Conservation (phyloP, 331 rosid species). For the Acacia pycnantha region DNA sequence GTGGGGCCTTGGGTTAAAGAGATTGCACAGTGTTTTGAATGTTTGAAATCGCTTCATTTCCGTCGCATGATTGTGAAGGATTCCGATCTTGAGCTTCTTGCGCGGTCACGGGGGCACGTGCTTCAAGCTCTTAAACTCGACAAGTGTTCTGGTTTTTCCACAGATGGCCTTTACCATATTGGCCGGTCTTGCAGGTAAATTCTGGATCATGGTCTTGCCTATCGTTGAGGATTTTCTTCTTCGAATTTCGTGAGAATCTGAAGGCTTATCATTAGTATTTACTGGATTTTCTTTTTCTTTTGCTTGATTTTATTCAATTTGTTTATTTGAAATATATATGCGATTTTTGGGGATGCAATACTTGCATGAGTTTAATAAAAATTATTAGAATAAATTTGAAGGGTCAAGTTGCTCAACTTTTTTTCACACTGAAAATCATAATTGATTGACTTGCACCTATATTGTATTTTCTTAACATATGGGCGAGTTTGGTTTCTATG, state of each 20-base stretch:
- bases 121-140: slow-evolving; percentile 79
- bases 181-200: slow-evolving; percentile 79
- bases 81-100: slow-evolving; percentile 73
- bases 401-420: background rate
- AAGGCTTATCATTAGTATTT: background rate
- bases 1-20: slow-evolving; percentile 84
- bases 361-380: background rate
- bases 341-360: background rate
- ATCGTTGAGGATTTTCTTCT: no score
- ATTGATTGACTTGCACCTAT: background rate
- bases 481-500: background rate
- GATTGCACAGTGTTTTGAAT: slow-evolving; percentile 57
- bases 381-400: background rate
- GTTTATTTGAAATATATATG: background rate
- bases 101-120: slow-evolving; percentile 57
- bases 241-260: background rate
- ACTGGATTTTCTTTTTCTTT: background rate
- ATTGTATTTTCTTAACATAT: background rate
- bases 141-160: slow-evolving; percentile 91
- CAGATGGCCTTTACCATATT: slow-evolving; percentile 70
- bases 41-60: slow-evolving; percentile 76
- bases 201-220: background rate
- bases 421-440: background rate
- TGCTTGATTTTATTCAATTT: background rate
- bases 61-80: slow-evolving; percentile 90